A percentile compares a stretch with the other conserved stretches of the same genome.
Evolutionary conservation across 1,284 basidiomycete genomes (phyloP).

Genomic region (Erythrobasidium hasegawianum): DNA sequence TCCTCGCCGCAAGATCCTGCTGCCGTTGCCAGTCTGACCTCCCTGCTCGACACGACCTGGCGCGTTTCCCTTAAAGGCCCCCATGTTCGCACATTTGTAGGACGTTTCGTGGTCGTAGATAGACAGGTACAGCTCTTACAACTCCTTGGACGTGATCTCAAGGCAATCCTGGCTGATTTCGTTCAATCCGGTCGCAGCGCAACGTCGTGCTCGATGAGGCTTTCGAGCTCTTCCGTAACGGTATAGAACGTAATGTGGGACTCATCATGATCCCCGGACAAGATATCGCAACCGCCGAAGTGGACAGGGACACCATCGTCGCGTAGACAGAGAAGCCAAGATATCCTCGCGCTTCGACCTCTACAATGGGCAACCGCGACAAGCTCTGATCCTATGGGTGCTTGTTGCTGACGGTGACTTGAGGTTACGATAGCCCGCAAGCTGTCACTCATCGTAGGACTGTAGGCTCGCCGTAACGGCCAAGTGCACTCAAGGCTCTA

Average conservation of each 20-base stretch:
- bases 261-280: constrained; percentile 28
- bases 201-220: constrained; percentile 29
- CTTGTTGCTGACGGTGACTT: too few relatives aligned
- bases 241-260: constrained; percentile 11
- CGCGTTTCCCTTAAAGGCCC: constrained; percentile 9
- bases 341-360: too few relatives aligned
- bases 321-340: not conserved
- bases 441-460: too few relatives aligned
- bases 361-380: too few relatives aligned
- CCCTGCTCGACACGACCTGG: constrained; percentile 22
- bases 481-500: too few relatives aligned
- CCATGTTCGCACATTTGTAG: constrained; percentile 8
- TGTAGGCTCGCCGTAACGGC: too few relatives aligned
- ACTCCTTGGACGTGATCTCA: not conserved
- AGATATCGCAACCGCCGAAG: constrained; percentile 5
- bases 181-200: not conserved
- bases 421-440: too few relatives aligned
- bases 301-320: constrained; percentile 17
- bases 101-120: constrained; percentile 18
- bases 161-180: not conserved
- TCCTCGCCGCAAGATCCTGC: not conserved
- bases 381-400: too few relatives aligned
- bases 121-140: constrained; percentile 1
- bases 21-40: not conserved
- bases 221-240: constrained; percentile 9